Evolutionary conservation across 78 protist species (phyloP).

Genomic region (Bodo saltans): DNA sequence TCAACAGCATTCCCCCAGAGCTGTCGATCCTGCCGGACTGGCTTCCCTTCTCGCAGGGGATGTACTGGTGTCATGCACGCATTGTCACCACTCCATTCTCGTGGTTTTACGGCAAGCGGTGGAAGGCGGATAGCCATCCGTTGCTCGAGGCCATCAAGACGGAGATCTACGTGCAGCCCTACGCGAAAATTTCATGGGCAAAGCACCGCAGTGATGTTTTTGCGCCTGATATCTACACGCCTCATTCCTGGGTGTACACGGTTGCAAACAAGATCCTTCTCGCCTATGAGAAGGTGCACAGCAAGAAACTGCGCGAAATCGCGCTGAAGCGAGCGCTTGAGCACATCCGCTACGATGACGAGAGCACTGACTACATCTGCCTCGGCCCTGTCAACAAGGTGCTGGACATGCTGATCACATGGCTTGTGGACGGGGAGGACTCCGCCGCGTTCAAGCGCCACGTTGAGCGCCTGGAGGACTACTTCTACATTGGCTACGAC

Average conservation of each 20-base stretch:
- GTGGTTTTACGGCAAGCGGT: constrained; percentile 64
- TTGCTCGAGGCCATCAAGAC: neutral
- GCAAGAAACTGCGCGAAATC: constrained; percentile 37
- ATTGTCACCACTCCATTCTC: constrained; percentile 88
- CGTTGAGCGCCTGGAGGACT: constrained; percentile 74
- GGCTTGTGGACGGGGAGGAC: constrained; percentile 47
- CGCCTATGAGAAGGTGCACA: constrained; percentile 52
- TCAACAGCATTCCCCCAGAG: constrained; percentile 75
- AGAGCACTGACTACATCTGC: constrained; percentile 70
- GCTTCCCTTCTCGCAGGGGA: constrained; percentile 67
- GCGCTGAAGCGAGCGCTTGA: constrained; percentile 34
- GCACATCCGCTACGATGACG: constrained; percentile 75
- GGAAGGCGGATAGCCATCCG: neutral
- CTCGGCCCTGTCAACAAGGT: constrained; percentile 88
- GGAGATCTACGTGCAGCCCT: constrained; percentile 16
- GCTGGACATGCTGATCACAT: constrained; percentile 70
- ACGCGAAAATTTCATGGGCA: constrained; percentile 5
- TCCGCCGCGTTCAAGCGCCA: constrained; percentile 49
- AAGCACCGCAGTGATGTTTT: neutral
- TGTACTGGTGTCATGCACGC: constrained; percentile 82
- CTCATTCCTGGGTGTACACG: neutral
- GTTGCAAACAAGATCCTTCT: neutral
- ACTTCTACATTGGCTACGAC: constrained; percentile 79
- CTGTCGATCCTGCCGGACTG: constrained; percentile 75
- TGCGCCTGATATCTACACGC: constrained; percentile 13